These are phyloP conservation scores for Pseudogymnoascus sp. DNA, from an alignment of 2,329 filamentous ascomycete species.

Conservation along the genomic window DNA sequence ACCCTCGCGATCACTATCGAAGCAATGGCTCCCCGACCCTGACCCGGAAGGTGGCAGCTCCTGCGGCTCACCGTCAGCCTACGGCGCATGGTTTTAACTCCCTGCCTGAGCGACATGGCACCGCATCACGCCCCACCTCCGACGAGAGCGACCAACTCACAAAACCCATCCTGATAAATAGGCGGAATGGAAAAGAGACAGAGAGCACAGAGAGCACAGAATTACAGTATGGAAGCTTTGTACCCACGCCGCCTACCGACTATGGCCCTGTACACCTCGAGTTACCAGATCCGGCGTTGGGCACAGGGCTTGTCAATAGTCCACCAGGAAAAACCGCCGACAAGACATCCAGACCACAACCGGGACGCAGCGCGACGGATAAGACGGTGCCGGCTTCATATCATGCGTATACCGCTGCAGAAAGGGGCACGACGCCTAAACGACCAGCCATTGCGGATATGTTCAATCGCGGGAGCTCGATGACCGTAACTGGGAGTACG, in stretches of 20 bases:
- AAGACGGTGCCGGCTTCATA: neutral
- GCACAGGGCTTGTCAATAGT: neutral
- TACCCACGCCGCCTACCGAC: slow-evolving; percentile 41
- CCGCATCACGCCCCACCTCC: slow-evolving; percentile 1
- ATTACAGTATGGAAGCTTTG: slow-evolving; percentile 53
- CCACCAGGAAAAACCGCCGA: neutral
- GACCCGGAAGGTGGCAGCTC: neutral
- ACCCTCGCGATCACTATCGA: slow-evolving; percentile 12
- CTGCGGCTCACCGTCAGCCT: neutral
- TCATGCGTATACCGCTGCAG: neutral
- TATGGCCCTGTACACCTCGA: slow-evolving; percentile 36
- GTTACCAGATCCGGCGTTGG: slow-evolving; percentile 49
- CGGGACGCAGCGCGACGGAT: neutral
- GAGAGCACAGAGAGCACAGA: neutral
- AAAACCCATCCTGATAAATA: slow-evolving; percentile 11
- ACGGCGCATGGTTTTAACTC: neutral
- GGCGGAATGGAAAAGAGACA: slow-evolving; percentile 6
- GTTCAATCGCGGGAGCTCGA: slow-evolving; percentile 6
- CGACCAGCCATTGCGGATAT: neutral
- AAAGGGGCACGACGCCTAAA: neutral
- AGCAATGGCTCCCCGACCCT: slow-evolving; percentile 6
- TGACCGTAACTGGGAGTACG: neutral
- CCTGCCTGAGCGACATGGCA: slow-evolving; percentile 1
- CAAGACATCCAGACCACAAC: neutral
- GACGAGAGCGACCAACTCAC: slow-evolving; percentile 6